These are phyloP conservation scores for Alternaria triticina DNA, from an alignment of 2,329 filamentous ascomycete species.

Conservation along the genomic window DNA sequence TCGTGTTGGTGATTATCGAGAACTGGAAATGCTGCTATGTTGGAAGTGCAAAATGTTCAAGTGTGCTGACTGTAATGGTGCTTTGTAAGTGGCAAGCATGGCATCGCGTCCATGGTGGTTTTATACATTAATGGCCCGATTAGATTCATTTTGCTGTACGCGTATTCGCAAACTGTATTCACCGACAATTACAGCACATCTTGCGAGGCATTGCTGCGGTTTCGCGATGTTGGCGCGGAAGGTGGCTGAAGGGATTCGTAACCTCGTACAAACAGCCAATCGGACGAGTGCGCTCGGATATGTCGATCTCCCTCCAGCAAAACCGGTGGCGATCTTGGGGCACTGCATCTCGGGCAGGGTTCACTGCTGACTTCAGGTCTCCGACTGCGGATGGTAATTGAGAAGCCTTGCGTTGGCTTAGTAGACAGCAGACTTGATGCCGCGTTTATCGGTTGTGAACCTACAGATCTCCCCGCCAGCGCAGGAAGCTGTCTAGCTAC, in stretches of 20 bases:
- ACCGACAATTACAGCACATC: not conserved
- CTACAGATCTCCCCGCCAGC: not conserved
- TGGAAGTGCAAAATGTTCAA: not conserved
- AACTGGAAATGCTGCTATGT: not conserved
- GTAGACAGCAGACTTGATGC: not conserved
- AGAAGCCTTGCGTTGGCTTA: not conserved
- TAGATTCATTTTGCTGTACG: not conserved
- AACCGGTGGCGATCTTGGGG: not conserved
- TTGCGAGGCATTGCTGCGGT: not conserved
- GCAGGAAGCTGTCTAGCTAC: not conserved
- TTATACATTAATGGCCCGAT: not conserved
- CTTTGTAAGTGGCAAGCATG: not conserved
- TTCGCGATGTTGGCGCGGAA: not conserved
- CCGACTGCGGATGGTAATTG: not conserved
- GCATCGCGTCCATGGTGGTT: not conserved
- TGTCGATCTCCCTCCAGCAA: not conserved
- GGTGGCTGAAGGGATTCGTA: constrained; percentile 7
- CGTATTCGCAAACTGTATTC: not conserved
- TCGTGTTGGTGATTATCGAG: not conserved
- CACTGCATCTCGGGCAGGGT: not conserved
- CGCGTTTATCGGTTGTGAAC: not conserved
- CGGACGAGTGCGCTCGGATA: not conserved
- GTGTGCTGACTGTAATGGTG: not conserved
- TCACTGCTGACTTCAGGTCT: not conserved
- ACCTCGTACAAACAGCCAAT: constrained; percentile 6